Conservation (phyloP, 306 rosid species). For the Pterocarpus macrocarpus region DNA sequence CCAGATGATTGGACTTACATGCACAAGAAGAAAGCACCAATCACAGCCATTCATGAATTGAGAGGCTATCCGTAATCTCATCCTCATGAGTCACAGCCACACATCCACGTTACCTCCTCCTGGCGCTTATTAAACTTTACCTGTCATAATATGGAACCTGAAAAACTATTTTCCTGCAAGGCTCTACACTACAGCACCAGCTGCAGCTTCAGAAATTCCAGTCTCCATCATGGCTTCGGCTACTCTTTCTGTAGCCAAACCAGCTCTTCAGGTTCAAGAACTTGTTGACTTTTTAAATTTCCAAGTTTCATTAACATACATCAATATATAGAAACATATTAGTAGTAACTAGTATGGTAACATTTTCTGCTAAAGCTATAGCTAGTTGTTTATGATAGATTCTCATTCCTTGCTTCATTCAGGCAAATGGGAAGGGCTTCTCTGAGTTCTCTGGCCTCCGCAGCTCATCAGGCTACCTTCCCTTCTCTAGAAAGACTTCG, state of each 20-base stretch:
- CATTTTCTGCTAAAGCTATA: conserved; percentile 4
- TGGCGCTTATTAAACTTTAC: conserved; percentile 45
- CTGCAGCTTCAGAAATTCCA: conserved; percentile 33
- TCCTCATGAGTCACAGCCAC: conserved; percentile 71
- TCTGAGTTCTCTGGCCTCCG: conserved; percentile 89
- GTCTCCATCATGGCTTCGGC: conserved; percentile 85
- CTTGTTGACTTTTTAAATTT: not conserved
- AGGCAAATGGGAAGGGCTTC: conserved; percentile 81
- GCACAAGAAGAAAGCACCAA: conserved; percentile 48
- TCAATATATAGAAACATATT: not conserved
- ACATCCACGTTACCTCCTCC: conserved; percentile 47
- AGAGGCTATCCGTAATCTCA: conserved; percentile 86
- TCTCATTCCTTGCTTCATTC: conserved; percentile 19
- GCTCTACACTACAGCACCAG: conserved; percentile 17
- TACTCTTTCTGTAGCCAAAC: conserved; percentile 89
- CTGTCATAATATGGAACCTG: conserved; percentile 41
- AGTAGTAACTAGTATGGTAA: not conserved
- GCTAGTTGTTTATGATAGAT: not conserved
- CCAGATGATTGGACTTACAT: conserved; percentile 38
- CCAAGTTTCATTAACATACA: not conserved
- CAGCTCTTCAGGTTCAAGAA: conserved; percentile 77
- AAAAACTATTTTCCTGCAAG: conserved; percentile 9
- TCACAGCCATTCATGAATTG: conserved; percentile 69
- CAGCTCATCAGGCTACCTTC: conserved; percentile 66
- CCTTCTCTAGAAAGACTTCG: conserved; percentile 69